Conservation (phyloP, 2,329 filamentous ascomycete species). For the Colletotrichum lini region DNA sequence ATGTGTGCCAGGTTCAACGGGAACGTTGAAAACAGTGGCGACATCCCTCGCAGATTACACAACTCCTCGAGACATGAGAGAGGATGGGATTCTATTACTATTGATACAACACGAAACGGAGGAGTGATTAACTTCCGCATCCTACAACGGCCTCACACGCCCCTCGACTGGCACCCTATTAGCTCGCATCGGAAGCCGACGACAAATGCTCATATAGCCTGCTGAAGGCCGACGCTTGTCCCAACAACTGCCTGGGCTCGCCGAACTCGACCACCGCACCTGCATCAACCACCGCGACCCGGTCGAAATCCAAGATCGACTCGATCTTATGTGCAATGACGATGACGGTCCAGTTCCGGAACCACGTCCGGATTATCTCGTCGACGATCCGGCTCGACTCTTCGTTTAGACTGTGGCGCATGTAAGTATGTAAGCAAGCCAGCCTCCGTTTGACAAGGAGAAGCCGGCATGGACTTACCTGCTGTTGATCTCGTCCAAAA, state of each 20-base stretch:
- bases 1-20: too few species aligned
- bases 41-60: too few species aligned
- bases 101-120: too few species aligned
- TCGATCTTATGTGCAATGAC: slow-evolving; percentile 49
- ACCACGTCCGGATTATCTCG: slow-evolving; percentile 42
- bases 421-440: background rate
- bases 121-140: too few species aligned
- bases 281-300: slow-evolving; percentile 64
- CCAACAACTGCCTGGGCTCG: slow-evolving; percentile 15
- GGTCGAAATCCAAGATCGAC: slow-evolving; percentile 63
- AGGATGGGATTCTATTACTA: too few species aligned
- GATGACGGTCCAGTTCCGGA: slow-evolving; percentile 61
- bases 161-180: too few species aligned
- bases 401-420: slow-evolving; percentile 41
- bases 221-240: slow-evolving; percentile 19
- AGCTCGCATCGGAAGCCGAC: background rate
- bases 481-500: slow-evolving; percentile 60
- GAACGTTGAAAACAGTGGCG: too few species aligned
- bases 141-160: too few species aligned
- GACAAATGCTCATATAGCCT: slow-evolving; percentile 23
- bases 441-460: too few species aligned
- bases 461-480: slow-evolving; percentile 44
- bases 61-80: too few species aligned
- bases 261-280: slow-evolving; percentile 61
- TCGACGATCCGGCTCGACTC: slow-evolving; percentile 40